These are phyloP conservation scores for Apiotrichum gracile DNA, from an alignment of 1,284 basidiomycete species.

Conservation along the genomic window DNA sequence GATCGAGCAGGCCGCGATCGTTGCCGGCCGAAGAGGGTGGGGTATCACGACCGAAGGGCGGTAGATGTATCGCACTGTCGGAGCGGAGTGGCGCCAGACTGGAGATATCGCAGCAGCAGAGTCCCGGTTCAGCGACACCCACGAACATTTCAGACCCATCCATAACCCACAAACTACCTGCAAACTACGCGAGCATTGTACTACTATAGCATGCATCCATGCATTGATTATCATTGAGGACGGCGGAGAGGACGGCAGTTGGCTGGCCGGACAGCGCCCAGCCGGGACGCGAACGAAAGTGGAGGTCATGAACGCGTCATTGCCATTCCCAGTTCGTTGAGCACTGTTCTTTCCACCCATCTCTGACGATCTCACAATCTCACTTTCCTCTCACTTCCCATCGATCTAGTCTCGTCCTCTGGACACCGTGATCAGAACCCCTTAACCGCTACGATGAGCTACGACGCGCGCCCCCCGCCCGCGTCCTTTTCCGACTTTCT, in stretches of 20 bases:
- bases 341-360: no score
- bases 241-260: neutral
- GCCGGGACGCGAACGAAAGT: no score
- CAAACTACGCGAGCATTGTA: neutral
- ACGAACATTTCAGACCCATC: neutral
- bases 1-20: constrained; percentile 45
- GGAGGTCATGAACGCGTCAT: neutral
- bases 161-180: neutral
- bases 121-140: no score
- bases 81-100: neutral
- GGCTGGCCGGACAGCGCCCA: no score
- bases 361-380: no score
- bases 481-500: constrained; percentile 14
- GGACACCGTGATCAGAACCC: neutral
- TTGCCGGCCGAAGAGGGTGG: constrained; percentile 32
- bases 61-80: neutral
- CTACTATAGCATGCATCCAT: neutral
- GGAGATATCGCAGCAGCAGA: neutral
- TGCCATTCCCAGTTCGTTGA: no score
- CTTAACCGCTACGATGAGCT: neutral
- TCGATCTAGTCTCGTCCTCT: neutral
- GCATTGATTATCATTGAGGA: neutral
- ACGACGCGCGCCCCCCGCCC: constrained; percentile 8
- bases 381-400: no score
- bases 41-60: constrained; percentile 1